phyloP scores from a whole-genome alignment of 2,329 filamentous ascomycete genomes.

The Apiospora aurea region DNA sequence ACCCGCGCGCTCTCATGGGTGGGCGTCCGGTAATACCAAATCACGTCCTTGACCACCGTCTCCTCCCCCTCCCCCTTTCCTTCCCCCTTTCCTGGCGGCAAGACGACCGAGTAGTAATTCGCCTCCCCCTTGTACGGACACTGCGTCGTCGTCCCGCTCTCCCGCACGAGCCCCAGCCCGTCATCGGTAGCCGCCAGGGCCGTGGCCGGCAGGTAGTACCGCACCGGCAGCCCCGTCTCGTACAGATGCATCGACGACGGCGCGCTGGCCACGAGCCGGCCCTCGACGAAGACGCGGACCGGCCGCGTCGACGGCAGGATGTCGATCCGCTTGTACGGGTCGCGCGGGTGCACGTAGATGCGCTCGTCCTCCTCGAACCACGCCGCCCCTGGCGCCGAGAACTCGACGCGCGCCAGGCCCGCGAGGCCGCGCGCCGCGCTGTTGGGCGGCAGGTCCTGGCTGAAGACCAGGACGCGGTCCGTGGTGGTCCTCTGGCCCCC shows the following conservation, averaged over 20 bases:
- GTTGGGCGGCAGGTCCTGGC: slow-evolving; percentile 25
- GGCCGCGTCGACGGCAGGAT: slow-evolving; percentile 61
- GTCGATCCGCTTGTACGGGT: slow-evolving; percentile 71
- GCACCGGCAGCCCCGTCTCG: slow-evolving; percentile 65
- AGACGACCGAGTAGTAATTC: slow-evolving; percentile 64
- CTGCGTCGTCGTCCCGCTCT: slow-evolving; percentile 59
- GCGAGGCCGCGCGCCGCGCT: slow-evolving; percentile 30
- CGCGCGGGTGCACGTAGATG: slow-evolving; percentile 69
- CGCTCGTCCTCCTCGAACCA: slow-evolving; percentile 65
- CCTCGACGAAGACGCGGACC: slow-evolving; percentile 50
- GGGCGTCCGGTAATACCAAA: slow-evolving; percentile 70
- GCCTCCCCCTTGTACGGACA: slow-evolving; percentile 75
- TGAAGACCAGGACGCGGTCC: slow-evolving; percentile 37
- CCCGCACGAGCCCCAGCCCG: slow-evolving; percentile 49
- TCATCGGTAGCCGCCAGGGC: slow-evolving; percentile 42
- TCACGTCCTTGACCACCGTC: slow-evolving; percentile 50
- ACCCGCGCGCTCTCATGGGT: slow-evolving; percentile 62
- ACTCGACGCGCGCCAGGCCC: slow-evolving; percentile 35
- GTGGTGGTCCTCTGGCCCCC: slow-evolving; percentile 27
- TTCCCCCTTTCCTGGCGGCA: slow-evolving; percentile 45
- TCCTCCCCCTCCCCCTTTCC: slow-evolving; percentile 8
- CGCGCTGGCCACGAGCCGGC: slow-evolving; percentile 48
- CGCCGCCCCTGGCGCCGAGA: slow-evolving; percentile 36
- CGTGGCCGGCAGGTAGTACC: slow-evolving; percentile 66
- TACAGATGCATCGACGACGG: slow-evolving; percentile 61